Evolutionary conservation across 2,329 filamentous ascomycete genomes (phyloP).

Genomic region (Penicillium brasilianum): DNA sequence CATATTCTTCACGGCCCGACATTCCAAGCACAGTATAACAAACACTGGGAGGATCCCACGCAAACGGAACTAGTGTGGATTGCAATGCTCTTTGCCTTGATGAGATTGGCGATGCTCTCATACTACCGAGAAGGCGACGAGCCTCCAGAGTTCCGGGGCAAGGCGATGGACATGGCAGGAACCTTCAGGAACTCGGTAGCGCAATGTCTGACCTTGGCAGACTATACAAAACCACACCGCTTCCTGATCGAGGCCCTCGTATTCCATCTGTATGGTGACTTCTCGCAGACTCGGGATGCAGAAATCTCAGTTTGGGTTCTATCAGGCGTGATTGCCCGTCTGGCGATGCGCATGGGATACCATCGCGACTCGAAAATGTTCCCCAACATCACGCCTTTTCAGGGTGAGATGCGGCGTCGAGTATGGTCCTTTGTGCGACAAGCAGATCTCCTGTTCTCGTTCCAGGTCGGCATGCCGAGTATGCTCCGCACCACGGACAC

Average conservation of each 20-base stretch:
- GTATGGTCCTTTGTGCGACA: slow-evolving; percentile 59
- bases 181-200: slow-evolving; percentile 60
- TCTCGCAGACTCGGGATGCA: slow-evolving; percentile 62
- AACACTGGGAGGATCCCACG: slow-evolving; percentile 64
- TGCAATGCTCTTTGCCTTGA: slow-evolving; percentile 67
- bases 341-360: slow-evolving; percentile 70
- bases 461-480: slow-evolving; percentile 70
- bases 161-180: slow-evolving; percentile 54
- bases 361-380: slow-evolving; percentile 67
- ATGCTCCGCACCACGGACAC: slow-evolving; percentile 68
- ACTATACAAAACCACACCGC: slow-evolving; percentile 66
- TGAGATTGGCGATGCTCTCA: slow-evolving; percentile 67
- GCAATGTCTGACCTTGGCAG: slow-evolving; percentile 67
- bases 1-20: slow-evolving; percentile 81
- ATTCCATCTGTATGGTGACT: slow-evolving; percentile 66
- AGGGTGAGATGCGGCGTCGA: slow-evolving; percentile 62
- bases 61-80: slow-evolving; percentile 66
- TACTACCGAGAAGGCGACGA: slow-evolving; percentile 67
- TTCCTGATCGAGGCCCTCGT: slow-evolving; percentile 67
- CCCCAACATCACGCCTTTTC: slow-evolving; percentile 63
- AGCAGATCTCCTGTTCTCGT: slow-evolving; percentile 68
- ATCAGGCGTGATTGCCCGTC: slow-evolving; percentile 63
- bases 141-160: slow-evolving; percentile 65
- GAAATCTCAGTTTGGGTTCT: slow-evolving; percentile 66
- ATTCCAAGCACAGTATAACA: slow-evolving; percentile 76